Base-by-base conservation (phyloP, 495 filamentous ascomycete species). In the Hypoxylon trugodes region DNA sequence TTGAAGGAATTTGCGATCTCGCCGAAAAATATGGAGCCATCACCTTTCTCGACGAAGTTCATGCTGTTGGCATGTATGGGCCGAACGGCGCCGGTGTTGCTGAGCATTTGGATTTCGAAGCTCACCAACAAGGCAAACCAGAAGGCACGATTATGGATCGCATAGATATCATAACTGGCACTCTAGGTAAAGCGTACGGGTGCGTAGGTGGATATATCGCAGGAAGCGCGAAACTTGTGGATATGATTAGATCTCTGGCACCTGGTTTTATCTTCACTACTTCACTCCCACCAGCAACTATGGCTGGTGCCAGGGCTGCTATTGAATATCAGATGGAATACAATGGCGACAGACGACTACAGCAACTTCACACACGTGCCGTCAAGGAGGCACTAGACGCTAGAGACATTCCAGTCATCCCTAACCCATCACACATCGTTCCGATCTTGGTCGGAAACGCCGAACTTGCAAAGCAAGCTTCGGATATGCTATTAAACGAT, bases 201-300 rank as follows among this genome's bases (percentile, higher is more conserved):
- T 97, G 93, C 71, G 96, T 98, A 21, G 95, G 95, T 55, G 95
- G 95, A 60, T 98, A 98, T 75, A 97, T 98, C 65, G 95, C 95
- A 28, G 95, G 90, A 22, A 94, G 89, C 10, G 83, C 89, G 35
- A 89, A 89, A 68, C 85, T 98, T 74, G 89, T 98, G 26, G 95
- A 98, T 73, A 91, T 90, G n/a, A 89, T 98, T 64, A 91, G 95
- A 59, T 98, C 95, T 1, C 87, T 98, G 15, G 95, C 95, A 0
- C 93, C 95, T 0, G 95, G 95, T 19, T 98, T 98, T 79, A 98
- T 98, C 79, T 98, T 98, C 82, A 98, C 95, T 15, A 98, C 96
- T 3, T 95, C 93, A 2, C 85, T 98, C 32, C 95, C 95, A 0
- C 95, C 95, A 0, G 92, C 96, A 13, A 95, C 91, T 28, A 98